Evolutionary conservation across 2,329 filamentous ascomycete genomes (phyloP).

Genomic region (Stemphylium beticola): DNA sequence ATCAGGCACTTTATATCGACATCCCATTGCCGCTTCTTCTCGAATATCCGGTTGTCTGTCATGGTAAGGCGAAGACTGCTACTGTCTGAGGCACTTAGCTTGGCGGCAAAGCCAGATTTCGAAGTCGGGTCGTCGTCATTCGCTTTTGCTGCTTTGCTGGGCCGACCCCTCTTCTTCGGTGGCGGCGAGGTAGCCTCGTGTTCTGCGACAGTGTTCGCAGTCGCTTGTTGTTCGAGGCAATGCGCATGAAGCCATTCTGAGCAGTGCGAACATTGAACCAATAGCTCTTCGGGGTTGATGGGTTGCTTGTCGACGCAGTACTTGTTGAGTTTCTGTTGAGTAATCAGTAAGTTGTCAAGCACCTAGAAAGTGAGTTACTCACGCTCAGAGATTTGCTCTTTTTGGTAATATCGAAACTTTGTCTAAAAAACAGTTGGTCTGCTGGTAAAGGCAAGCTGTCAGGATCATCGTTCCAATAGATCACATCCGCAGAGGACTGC

Average conservation of each 20-base stretch:
- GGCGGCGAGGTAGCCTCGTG: slow-evolving; percentile 6
- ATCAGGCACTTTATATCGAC: slow-evolving; percentile 27
- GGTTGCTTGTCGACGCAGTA: slow-evolving; percentile 51
- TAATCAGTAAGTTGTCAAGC: neutral
- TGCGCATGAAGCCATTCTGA: slow-evolving; percentile 52
- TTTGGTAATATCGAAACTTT: slow-evolving; percentile 47
- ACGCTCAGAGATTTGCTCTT: slow-evolving; percentile 41
- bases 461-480: slow-evolving; percentile 72
- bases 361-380: slow-evolving; percentile 13
- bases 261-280: slow-evolving; percentile 52
- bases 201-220: slow-evolving; percentile 11
- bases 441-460: slow-evolving; percentile 50
- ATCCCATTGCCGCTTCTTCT: slow-evolving; percentile 16
- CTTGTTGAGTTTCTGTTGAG: slow-evolving; percentile 35
- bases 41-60: slow-evolving; percentile 18
- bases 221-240: slow-evolving; percentile 40
- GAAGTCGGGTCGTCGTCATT: neutral
- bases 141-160: slow-evolving; percentile 5
- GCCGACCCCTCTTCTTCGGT: slow-evolving; percentile 5
- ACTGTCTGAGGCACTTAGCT: slow-evolving; percentile 4
- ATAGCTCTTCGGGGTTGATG: slow-evolving; percentile 51
- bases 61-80: slow-evolving; percentile 23
- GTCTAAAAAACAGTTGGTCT: slow-evolving; percentile 54
- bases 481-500: slow-evolving; percentile 65
- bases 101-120: slow-evolving; percentile 6